Evolutionary conservation across 2,329 filamentous ascomycete genomes (phyloP), one percentile per base, ranked within the genome.

Genomic region (Colletotrichum sp.): DNA sequence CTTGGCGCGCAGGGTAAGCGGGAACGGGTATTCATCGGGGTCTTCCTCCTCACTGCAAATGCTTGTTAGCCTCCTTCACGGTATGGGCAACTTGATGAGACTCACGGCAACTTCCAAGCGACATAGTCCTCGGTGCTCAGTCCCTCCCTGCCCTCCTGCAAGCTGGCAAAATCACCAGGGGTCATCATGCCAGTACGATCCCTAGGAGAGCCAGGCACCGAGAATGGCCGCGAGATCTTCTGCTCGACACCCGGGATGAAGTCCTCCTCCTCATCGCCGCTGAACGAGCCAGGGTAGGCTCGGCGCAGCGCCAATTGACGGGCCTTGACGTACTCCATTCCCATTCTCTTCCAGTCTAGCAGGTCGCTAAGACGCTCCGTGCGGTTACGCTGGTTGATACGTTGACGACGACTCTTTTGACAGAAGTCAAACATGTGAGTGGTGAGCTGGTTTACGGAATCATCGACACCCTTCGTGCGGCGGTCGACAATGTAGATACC

Each of bases 401-500:
- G 95, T 86, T 99, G 97, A 76, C 97, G 93, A 74, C 96, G 94
- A 85, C 95, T 98, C 92, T 99, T 99, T 83, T 91, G 91, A 77
- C 94, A 94, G 83, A 98, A 99, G 62, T 98, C 95, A 83, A 93
- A 97, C 96, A 99, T 98, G 88, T 92, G 94, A 27, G 94, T 92
- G 16, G 95, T 93, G 77, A 98, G 91, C 86, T 98, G 96, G 86
- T 98, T 98, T 83, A 98, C 96, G 10, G 96, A 98, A 84, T 98
- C 97, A 82, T 99, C 97, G 2, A 99, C 94, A 32, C 96, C 96
- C 91, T 98, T 98, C 87, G 92, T 94, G 65, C 97, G 93, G 72
- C 97, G 94, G 84, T 99, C 97, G 61, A 99, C 96, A 84, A 99
- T 98, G 89, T 98, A 98, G 86, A 99, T 98, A 79, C 97, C 97